Conservation (phyloP, 2,329 filamentous ascomycete species). For the Penicillium vulpinum region DNA sequence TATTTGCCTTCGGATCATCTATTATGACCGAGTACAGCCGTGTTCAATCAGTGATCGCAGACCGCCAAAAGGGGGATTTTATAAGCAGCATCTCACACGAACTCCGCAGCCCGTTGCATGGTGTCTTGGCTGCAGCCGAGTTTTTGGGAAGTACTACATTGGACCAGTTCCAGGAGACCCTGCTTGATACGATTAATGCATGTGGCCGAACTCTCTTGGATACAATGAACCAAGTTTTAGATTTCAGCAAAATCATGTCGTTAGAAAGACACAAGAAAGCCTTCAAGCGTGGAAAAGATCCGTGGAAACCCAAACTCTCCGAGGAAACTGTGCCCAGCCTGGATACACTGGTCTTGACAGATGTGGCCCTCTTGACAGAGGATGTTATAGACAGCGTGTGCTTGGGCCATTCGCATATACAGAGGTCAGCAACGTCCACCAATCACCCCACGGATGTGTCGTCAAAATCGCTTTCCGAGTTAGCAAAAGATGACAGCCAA, state of each 20-base stretch:
- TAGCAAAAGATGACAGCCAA: not conserved
- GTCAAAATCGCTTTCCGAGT: not conserved
- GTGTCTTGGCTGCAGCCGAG: slow-evolving; percentile 48
- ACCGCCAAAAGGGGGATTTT: slow-evolving; percentile 53
- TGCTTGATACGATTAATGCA: slow-evolving; percentile 49
- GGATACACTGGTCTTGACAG: slow-evolving; percentile 9
- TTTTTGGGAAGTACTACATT: slow-evolving; percentile 47
- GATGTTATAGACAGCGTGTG: slow-evolving; percentile 28
- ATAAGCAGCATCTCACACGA: slow-evolving; percentile 55
- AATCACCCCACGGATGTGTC: not conserved
- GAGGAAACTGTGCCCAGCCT: not conserved
- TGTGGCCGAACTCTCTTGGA: slow-evolving; percentile 54
- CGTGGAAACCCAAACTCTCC: slow-evolving; percentile 1
- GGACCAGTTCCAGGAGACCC: slow-evolving; percentile 39
- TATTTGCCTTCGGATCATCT: slow-evolving; percentile 36
- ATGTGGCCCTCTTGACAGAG: slow-evolving; percentile 29
- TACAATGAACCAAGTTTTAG: slow-evolving; percentile 40
- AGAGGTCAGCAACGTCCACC: not conserved
- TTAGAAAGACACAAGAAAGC: slow-evolving; percentile 10
- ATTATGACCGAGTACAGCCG: slow-evolving; percentile 41
- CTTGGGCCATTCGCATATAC: slow-evolving; percentile 18
- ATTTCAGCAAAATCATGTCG: slow-evolving; percentile 34
- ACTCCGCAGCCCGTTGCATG: slow-evolving; percentile 49
- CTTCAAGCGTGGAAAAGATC: slow-evolving; percentile 6
- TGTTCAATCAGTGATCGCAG: slow-evolving; percentile 34